phyloP scores from a whole-genome alignment of 805 yeast species.

The Metschnikowia continentalis region DNA sequence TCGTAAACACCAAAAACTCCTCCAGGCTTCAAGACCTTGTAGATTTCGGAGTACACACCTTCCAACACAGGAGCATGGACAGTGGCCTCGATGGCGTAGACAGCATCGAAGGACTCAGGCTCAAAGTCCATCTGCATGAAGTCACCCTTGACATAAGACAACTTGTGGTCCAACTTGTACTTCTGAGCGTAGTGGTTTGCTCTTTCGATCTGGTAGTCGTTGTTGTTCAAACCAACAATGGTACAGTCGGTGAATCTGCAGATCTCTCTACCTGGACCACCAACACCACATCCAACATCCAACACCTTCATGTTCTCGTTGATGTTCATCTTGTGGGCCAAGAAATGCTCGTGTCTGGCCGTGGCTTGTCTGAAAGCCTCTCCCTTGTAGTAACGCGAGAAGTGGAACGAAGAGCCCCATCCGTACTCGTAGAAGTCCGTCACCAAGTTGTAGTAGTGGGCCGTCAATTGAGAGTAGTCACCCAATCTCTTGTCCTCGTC shows the following conservation, averaged over 20 bases:
- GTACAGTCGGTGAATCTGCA: constrained; percentile 83
- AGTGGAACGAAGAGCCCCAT: constrained; percentile 98
- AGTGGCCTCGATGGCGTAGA: constrained; percentile 97
- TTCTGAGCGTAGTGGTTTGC: constrained; percentile 76
- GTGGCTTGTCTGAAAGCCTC: constrained; percentile 92
- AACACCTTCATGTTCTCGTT: constrained; percentile 78
- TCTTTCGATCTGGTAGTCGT: constrained; percentile 93
- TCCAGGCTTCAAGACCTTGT: constrained; percentile 94
- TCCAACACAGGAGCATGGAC: constrained; percentile 96
- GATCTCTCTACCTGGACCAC: constrained; percentile 98
- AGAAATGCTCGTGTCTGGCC: constrained; percentile 95
- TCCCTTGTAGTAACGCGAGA: constrained; percentile 88
- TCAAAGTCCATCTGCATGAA: constrained; percentile 98
- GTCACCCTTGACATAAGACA: constrained; percentile 91
- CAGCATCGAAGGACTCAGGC: constrained; percentile 88
- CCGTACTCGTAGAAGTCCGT: constrained; percentile 99
- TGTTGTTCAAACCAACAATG: constrained; percentile 89
- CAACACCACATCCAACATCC: constrained; percentile 99
- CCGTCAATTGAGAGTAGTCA: constrained; percentile 88
- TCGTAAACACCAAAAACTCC: constrained; percentile 97
- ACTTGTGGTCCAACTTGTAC: constrained; percentile 62
- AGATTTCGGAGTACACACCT: constrained; percentile 93
- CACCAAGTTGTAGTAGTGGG: constrained; percentile 92
- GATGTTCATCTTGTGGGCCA: constrained; percentile 83
- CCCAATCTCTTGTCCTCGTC: constrained; percentile 71